These are phyloP conservation scores for Fraxinus albicans DNA, from an alignment of 305 asterid species.

Conservation along the genomic window DNA sequence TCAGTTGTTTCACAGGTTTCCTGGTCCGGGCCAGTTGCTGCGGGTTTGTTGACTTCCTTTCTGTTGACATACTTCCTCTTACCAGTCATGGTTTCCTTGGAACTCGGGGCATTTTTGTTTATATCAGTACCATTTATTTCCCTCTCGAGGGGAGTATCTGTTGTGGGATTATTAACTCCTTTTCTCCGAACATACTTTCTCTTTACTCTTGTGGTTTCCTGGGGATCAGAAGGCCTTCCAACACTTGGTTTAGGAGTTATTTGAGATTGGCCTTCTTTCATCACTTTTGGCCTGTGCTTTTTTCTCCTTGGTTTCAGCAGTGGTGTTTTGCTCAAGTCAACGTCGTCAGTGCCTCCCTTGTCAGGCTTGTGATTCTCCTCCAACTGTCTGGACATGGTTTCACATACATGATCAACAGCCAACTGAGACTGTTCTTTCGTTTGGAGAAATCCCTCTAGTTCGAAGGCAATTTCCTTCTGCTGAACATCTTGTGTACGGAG, in stretches of 20 bases:
- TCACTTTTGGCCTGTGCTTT: conserved; percentile 93
- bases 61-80: conserved; percentile 37
- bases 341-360: conserved; percentile 54
- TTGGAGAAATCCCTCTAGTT: conserved; percentile 31
- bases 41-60: conserved; percentile 31
- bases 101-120: conserved; percentile 26
- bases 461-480: conserved; percentile 26
- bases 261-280: conserved; percentile 61
- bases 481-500: conserved; percentile 27
- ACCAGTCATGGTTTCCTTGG: conserved; percentile 17
- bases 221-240: conserved; percentile 37
- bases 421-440: conserved; percentile 33
- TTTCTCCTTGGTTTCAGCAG: conserved; percentile 69
- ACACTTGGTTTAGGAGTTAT: conserved; percentile 45
- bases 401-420: conserved; percentile 30
- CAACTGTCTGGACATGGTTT: conserved; percentile 36
- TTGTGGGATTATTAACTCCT: conserved; percentile 24
- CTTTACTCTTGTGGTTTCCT: conserved; percentile 40
- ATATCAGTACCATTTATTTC: conserved; percentile 16
- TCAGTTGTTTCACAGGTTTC: conserved; percentile 30
- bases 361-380: conserved; percentile 77
- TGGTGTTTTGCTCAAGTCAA: conserved; percentile 59
- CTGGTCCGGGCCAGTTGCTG: conserved; percentile 32
- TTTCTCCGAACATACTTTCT: conserved; percentile 58
- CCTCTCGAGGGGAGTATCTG: conserved; percentile 31